Evolutionary conservation across 495 filamentous ascomycete genomes (phyloP).

Genomic region (Penicillium mononematosum): DNA sequence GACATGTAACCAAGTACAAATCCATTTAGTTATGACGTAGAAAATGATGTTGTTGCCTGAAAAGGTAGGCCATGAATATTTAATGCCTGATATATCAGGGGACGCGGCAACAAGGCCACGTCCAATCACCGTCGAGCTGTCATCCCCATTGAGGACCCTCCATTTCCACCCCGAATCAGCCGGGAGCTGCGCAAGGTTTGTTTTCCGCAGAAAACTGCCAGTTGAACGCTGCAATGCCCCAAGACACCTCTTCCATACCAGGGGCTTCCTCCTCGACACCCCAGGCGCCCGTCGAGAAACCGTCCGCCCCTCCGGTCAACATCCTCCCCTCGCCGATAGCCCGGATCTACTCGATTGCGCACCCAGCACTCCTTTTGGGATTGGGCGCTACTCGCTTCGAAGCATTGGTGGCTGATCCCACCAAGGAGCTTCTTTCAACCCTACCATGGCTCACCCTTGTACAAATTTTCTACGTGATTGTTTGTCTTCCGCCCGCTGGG

Average conservation of each 20-base stretch:
- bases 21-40: not conserved
- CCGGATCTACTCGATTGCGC: conserved; percentile 56
- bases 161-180: conserved; percentile 15
- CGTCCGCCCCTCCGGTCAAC: conserved; percentile 31
- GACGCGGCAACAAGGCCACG: not conserved
- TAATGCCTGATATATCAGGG: conserved; percentile 4
- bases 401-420: conserved; percentile 68
- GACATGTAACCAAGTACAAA: not conserved
- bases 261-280: conserved; percentile 16
- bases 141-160: conserved; percentile 7
- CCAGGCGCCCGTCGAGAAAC: conserved; percentile 32
- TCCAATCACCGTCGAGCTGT: not conserved
- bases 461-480: conserved; percentile 65
- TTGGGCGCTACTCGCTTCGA: conserved; percentile 62
- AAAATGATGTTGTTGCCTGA: not conserved
- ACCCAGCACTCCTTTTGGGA: conserved; percentile 64
- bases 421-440: conserved; percentile 57
- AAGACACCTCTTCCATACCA: conserved; percentile 13
- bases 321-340: conserved; percentile 50
- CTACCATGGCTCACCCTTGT: conserved; percentile 62
- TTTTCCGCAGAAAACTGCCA: not conserved
- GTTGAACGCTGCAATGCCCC: conserved; percentile 23
- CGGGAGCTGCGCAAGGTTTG: conserved; percentile 18
- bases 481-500: conserved; percentile 71
- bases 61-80: not conserved